phyloP scores from a whole-genome alignment of 352 stramenopile genomes.

The Phytophthora cryptogea region DNA sequence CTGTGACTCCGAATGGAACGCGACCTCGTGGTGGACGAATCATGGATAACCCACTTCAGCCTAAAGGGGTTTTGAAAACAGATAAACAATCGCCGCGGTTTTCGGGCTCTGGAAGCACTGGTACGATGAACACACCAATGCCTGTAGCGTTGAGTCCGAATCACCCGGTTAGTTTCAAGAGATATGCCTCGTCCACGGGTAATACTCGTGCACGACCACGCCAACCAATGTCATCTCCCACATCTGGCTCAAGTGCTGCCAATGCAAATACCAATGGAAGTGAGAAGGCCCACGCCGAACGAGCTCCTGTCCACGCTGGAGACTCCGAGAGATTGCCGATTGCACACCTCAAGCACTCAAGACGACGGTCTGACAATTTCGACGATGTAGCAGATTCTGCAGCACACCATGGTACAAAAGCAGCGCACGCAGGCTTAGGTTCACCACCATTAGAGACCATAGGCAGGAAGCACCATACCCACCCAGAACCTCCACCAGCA shows the following conservation, averaged over 20 bases:
- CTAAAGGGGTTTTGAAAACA: constrained; percentile 38
- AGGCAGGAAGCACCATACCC: constrained; percentile 29
- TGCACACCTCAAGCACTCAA: constrained; percentile 48
- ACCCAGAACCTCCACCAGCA: constrained; percentile 18
- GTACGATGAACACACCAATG: constrained; percentile 29
- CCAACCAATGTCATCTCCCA: constrained; percentile 24
- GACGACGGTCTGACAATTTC: constrained; percentile 53
- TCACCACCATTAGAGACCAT: constrained; percentile 31
- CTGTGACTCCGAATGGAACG: constrained; percentile 39
- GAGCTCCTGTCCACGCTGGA: constrained; percentile 48
- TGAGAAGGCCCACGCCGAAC: constrained; percentile 53
- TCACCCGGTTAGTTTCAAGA: constrained; percentile 51
- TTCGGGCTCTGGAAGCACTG: constrained; percentile 24
- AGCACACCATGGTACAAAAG: constrained; percentile 26
- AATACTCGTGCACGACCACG: constrained; percentile 43
- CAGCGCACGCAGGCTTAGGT: constrained; percentile 24
- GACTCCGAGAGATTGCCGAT: constrained; percentile 51
- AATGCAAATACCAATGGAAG: constrained; percentile 32
- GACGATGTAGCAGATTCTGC: constrained; percentile 36
- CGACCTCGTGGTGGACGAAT: constrained; percentile 43
- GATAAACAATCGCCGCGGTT: constrained; percentile 54
- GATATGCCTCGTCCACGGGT: constrained; percentile 52
- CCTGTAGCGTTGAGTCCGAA: constrained; percentile 34
- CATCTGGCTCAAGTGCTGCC: constrained; percentile 14
- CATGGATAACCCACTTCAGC: constrained; percentile 58